phyloP scores from a whole-genome alignment of 2,329 filamentous ascomycete genomes.

The Xylariomycetidae sp. region DNA sequence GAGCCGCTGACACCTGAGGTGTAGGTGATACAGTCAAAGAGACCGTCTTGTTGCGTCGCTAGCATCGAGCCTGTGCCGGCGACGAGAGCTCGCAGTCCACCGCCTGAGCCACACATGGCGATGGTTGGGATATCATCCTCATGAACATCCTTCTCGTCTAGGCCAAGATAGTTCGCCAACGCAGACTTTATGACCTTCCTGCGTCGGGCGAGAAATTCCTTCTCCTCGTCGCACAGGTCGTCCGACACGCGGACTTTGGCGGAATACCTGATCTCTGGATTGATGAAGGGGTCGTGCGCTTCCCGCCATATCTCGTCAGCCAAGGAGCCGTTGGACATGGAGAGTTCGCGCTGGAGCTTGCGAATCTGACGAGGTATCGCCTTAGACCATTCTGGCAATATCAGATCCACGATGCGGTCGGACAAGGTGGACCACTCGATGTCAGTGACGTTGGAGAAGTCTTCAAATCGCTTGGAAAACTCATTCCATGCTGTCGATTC shows the following conservation, averaged over 20 bases:
- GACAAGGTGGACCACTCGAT: constrained; percentile 50
- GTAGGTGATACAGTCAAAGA: constrained; percentile 93
- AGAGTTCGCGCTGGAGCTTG: constrained; percentile 83
- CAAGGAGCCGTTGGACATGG: constrained; percentile 79
- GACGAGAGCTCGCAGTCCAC: constrained; percentile 82
- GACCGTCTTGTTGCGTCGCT: constrained; percentile 74
- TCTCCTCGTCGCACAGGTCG: constrained; percentile 78
- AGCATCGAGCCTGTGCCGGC: constrained; percentile 84
- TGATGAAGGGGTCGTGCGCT: constrained; percentile 72
- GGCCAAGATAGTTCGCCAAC: constrained; percentile 72
- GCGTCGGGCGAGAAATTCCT: constrained; percentile 64
- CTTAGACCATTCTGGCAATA: constrained; percentile 79
- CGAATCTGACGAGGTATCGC: constrained; percentile 67
- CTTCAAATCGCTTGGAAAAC: constrained; percentile 42
- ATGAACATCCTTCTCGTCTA: constrained; percentile 76
- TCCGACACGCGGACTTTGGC: constrained; percentile 77
- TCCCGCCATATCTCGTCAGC: constrained; percentile 93
- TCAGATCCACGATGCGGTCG: constrained; percentile 58
- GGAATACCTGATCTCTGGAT: constrained; percentile 81
- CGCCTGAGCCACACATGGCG: constrained; percentile 90
- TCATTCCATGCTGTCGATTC: constrained; percentile 38
- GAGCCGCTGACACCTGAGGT: constrained; percentile 93
- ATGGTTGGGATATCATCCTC: constrained; percentile 90
- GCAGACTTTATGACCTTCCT: constrained; percentile 63
- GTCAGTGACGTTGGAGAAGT: constrained; percentile 48